Evolutionary conservation across 257 asterid genomes (phyloP), one percentile per base, ranked within the genome.

Genomic region (Leonotis leonurus): DNA sequence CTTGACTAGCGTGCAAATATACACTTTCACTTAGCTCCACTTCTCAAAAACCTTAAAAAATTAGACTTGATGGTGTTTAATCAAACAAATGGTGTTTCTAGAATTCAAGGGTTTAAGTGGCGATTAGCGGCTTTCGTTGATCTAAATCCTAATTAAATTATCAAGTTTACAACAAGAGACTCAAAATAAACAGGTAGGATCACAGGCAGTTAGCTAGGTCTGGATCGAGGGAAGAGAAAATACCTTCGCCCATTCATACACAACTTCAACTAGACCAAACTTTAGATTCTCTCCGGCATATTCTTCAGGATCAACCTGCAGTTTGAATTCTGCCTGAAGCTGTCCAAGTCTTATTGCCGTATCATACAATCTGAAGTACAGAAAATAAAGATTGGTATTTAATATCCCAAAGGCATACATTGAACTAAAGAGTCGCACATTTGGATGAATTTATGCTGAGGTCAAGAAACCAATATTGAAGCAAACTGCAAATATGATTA

Each of bases 181-280:
- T 22, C 29, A 16, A 43, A 6, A 21, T 26, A 33, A 70, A 16
- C 3, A 5, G 33, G 30, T 22, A 43, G 45, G 50, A 44, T 11
- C n/a, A n/a, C n/a, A n/a, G n/a, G n/a, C n/a, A n/a, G n/a, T n/a
- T n/a, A n/a, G n/a, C n/a, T n/a, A 25, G 54, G 26, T 56, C 20
- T 40, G 21, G 52, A 18, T n/a, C 39, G 58, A 12, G 64, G 53
- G 67, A 69, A 48, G 50, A 59, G 59, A 48, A 21, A 29, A 43
- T 67, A 89, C 97, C 99, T 89, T 89, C 52, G 99, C 97, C 99
- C 99, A 93, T 78, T 93, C 97, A 57, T 87, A 89, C 43, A 93
- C 99, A 67, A 93, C 99, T 79, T 89, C 95, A 46, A 89, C 95
- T 8, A 93, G 90, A 65, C 97, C 99, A 73, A 93, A 89, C 89